A percentile compares a stretch with the other conserved stretches of the same genome.
These are phyloP conservation scores for Lentinula sp. DNA, from an alignment of 768 basidiomycete species.

Conservation along the genomic window DNA sequence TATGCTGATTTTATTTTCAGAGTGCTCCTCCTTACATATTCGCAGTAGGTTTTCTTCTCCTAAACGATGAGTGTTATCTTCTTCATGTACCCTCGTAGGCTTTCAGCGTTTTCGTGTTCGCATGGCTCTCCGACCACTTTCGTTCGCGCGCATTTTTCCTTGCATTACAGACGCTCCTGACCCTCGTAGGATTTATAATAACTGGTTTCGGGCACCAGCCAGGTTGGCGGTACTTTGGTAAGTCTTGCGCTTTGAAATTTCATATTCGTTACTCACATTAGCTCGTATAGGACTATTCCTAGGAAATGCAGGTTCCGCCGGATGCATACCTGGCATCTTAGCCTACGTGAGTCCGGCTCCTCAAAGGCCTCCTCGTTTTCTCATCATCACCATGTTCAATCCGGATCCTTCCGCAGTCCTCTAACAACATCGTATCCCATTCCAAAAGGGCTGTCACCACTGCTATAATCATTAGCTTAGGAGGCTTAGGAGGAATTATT, in stretches of 20 bases:
- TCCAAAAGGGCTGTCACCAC: conserved; percentile 43
- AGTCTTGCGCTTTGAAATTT: neutral
- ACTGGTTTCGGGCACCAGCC: conserved; percentile 26
- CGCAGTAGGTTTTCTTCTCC: conserved; percentile 24
- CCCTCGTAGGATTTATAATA: conserved; percentile 30
- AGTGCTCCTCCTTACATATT: conserved; percentile 41
- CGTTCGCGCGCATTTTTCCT: conserved; percentile 38
- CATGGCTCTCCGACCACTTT: conserved; percentile 39
- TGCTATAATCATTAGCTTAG: conserved; percentile 40
- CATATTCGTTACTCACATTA: neutral
- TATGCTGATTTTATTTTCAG: conserved; percentile 15
- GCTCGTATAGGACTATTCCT: conserved; percentile 35
- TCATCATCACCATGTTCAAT: neutral
- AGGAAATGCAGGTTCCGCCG: conserved; percentile 36
- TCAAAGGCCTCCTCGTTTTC: neutral
- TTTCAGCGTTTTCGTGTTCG: conserved; percentile 33
- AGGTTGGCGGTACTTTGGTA: conserved; percentile 7
- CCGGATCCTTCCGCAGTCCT: conserved; percentile 22
- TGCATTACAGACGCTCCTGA: conserved; percentile 27
- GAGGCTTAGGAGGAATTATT: conserved; percentile 41
- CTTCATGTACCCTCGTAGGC: conserved; percentile 18
- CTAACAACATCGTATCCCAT: conserved; percentile 45
- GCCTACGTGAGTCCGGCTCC: conserved; percentile 33
- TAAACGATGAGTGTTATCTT: neutral
- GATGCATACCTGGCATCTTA: conserved; percentile 40